Evolutionary conservation across 1,284 basidiomycete genomes (phyloP).

Genomic region (Melanopsichium pennsylvanicum): DNA sequence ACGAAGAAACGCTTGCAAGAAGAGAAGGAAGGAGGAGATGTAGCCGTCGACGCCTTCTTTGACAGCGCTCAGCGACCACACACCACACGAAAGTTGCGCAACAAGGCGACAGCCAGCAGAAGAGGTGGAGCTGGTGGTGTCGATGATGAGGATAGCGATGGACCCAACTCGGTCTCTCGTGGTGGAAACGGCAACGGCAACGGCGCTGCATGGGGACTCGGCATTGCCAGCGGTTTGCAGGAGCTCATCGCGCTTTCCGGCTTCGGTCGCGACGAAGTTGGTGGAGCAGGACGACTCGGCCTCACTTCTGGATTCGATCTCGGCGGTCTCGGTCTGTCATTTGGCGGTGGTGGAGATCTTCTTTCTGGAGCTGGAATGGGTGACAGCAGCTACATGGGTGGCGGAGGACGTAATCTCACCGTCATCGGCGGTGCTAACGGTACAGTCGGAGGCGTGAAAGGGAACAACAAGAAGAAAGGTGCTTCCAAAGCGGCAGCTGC

Average conservation of each 20-base stretch:
- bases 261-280: conserved; percentile 40
- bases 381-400: conserved; percentile 53
- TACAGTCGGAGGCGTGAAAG: conserved; percentile 31
- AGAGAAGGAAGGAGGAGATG: conserved; percentile 63
- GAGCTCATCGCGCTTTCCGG: conserved; percentile 50
- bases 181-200: conserved; percentile 11
- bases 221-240: conserved; percentile 44
- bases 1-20: conserved; percentile 58
- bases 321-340: conserved; percentile 34
- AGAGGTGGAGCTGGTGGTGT: conserved; percentile 11
- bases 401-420: conserved; percentile 26
- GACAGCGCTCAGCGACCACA: conserved; percentile 59
- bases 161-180: conserved; percentile 8
- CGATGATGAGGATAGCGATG: conserved; percentile 36
- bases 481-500: conserved; percentile 35
- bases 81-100: conserved; percentile 63
- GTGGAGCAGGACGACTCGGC: conserved; percentile 22
- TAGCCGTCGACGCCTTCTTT: conserved; percentile 54
- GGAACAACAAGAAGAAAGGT: conserved; percentile 43
- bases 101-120: conserved; percentile 51
- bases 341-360: conserved; percentile 43
- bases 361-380: conserved; percentile 51
- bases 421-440: conserved; percentile 35
- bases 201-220: conserved; percentile 4
- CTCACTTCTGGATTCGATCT: conserved; percentile 28